These are phyloP conservation scores for Hortaea werneckii DNA, from an alignment of 2,329 filamentous ascomycete species.

Conservation along the genomic window DNA sequence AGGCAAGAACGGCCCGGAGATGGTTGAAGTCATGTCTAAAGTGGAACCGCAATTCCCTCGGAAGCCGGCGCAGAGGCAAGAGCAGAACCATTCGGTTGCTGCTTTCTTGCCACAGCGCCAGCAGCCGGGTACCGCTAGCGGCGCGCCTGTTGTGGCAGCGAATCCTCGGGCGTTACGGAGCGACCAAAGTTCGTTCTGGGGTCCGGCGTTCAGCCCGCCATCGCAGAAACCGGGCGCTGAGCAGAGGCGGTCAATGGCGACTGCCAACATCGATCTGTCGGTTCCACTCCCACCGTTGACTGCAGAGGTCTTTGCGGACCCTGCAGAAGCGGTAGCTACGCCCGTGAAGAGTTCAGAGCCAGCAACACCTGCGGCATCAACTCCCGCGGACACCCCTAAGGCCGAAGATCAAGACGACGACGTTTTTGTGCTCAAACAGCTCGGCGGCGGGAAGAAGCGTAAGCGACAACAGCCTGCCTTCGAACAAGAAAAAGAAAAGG, in stretches of 20 bases:
- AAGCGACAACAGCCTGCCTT: conserved; percentile 13
- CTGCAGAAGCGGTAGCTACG: conserved; percentile 15
- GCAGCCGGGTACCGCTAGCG: neutral
- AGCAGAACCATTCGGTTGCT: conserved; percentile 6
- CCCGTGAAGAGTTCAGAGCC: conserved; percentile 4
- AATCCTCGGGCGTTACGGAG: conserved; percentile 18
- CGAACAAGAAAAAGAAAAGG: neutral
- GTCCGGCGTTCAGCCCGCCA: conserved; percentile 36
- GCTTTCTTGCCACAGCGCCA: conserved; percentile 3
- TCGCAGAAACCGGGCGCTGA: conserved; percentile 13
- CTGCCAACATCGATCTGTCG: conserved; percentile 41
- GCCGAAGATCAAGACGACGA: conserved; percentile 30
- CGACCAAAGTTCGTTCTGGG: conserved; percentile 50
- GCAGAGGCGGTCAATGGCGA: conserved; percentile 22
- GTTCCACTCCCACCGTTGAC: conserved; percentile 49
- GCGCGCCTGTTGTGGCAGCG: neutral
- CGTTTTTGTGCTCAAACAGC: conserved; percentile 51
- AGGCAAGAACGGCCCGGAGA: conserved; percentile 58
- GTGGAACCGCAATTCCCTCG: conserved; percentile 17
- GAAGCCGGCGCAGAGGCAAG: neutral
- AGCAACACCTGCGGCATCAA: conserved; percentile 4
- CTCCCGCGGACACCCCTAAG: conserved; percentile 1
- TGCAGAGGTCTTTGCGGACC: conserved; percentile 45
- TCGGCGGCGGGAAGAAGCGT: conserved; percentile 40
- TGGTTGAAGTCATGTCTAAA: conserved; percentile 53